phyloP scores from a whole-genome alignment of 306 rosid species.

The Mimosa bimucronata region DNA sequence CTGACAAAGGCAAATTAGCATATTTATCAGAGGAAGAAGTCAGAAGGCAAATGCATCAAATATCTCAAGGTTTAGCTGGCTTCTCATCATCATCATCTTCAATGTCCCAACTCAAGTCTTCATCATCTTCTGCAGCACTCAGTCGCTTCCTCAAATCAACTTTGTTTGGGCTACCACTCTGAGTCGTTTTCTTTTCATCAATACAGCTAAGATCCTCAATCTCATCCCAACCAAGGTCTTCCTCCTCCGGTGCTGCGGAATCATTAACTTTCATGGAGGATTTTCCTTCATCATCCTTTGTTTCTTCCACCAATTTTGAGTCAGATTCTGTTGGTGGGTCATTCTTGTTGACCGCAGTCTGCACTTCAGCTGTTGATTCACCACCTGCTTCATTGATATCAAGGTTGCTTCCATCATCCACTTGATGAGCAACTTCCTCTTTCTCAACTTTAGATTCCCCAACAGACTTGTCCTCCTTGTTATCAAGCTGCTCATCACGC shows the following conservation, averaged over 20 bases:
- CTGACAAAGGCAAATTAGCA: slow-evolving; percentile 29
- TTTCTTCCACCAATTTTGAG: slow-evolving; percentile 41
- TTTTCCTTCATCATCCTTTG: slow-evolving; percentile 47
- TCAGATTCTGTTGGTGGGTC: slow-evolving; percentile 37
- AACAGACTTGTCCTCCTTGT: slow-evolving; percentile 33
- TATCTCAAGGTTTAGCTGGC: slow-evolving; percentile 51
- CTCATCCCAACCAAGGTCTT: slow-evolving; percentile 90
- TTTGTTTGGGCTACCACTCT: slow-evolving; percentile 45
- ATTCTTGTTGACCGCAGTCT: slow-evolving; percentile 26
- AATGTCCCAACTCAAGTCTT: slow-evolving; percentile 91
- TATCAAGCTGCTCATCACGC: slow-evolving; percentile 28
- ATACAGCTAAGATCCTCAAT: slow-evolving; percentile 78
- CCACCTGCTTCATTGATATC: slow-evolving; percentile 24
- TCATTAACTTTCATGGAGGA: slow-evolving; percentile 44
- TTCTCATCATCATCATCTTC: slow-evolving; percentile 60
- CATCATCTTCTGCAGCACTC: slow-evolving; percentile 69
- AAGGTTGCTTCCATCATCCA: slow-evolving; percentile 31
- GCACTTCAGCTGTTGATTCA: slow-evolving; percentile 16
- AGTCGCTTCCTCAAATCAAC: slow-evolving; percentile 66
- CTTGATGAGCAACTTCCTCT: slow-evolving; percentile 34
- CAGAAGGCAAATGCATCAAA: slow-evolving; percentile 3
- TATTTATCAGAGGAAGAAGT: slow-evolving; percentile 22
- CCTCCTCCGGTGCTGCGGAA: slow-evolving; percentile 48
- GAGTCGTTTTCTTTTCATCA: slow-evolving; percentile 58
- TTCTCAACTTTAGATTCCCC: slow-evolving; percentile 40